These are phyloP conservation scores for Stereum hirsutum DNA, from an alignment of 1,284 basidiomycete species.

Conservation along the genomic window DNA sequence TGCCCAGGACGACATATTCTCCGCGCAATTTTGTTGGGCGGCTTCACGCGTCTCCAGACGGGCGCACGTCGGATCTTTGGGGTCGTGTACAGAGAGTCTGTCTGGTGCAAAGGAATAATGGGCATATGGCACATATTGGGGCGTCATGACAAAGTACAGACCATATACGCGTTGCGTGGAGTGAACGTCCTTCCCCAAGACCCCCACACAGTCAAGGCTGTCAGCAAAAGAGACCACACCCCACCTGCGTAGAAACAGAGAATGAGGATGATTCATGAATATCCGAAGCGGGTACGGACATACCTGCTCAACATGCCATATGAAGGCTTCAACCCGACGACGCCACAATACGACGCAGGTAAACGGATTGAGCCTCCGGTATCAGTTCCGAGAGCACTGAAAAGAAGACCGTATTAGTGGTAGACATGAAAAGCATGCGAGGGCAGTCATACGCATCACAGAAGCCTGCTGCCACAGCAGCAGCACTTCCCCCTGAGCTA, in stretches of 20 bases:
- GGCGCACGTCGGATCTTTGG: slow-evolving; percentile 73
- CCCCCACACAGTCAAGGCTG: slow-evolving; percentile 89
- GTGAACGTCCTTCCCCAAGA: slow-evolving; percentile 54
- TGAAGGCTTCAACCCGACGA: slow-evolving; percentile 90
- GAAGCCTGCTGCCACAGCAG: slow-evolving; percentile 70
- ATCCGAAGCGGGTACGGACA: slow-evolving; percentile 5
- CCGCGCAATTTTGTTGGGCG: slow-evolving; percentile 14
- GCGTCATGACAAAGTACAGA: slow-evolving; percentile 24
- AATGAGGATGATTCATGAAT: neutral
- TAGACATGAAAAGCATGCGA: neutral
- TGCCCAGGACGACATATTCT: slow-evolving; percentile 7
- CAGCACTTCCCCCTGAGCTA: slow-evolving; percentile 80
- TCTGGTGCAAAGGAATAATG: slow-evolving; percentile 38
- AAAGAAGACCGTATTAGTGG: neutral
- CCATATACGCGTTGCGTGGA: slow-evolving; percentile 53
- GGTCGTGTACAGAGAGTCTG: slow-evolving; percentile 57
- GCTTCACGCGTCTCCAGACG: slow-evolving; percentile 29
- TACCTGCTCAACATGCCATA: slow-evolving; percentile 88
- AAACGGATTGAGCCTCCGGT: slow-evolving; percentile 93
- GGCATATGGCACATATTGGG: neutral
- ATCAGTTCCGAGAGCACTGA: slow-evolving; percentile 85
- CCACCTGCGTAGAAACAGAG: slow-evolving; percentile 41
- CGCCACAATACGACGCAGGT: slow-evolving; percentile 90
- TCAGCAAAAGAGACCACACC: slow-evolving; percentile 93
- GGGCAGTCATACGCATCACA: slow-evolving; percentile 60